A percentile compares a stretch with the other conserved stretches of the same genome.
These are phyloP conservation scores for Cyclospora cayetanensis DNA, from an alignment of 169 alveolate genomes.

Conservation along the genomic window DNA sequence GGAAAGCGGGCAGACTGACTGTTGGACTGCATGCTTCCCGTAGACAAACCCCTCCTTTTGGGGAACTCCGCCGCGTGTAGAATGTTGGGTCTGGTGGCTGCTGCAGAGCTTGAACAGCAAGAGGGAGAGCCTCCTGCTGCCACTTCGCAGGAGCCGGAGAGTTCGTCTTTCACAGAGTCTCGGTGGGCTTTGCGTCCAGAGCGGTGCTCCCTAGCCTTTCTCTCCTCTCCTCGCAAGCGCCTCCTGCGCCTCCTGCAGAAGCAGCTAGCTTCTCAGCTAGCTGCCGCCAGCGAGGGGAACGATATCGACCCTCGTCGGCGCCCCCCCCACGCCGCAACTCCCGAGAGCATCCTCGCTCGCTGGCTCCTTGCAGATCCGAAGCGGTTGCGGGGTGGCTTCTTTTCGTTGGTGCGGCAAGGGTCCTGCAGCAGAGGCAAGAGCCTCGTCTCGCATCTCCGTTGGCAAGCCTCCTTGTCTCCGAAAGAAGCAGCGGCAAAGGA, in stretches of 20 bases:
- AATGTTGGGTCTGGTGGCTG: conserved; percentile 33
- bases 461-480: neutral
- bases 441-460: too few relatives aligned
- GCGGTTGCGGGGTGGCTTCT: neutral
- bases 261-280: conserved; percentile 23
- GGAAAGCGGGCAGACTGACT: too few relatives aligned
- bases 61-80: neutral
- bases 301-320: conserved; percentile 47
- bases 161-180: too few relatives aligned
- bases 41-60: too few relatives aligned
- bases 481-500: neutral
- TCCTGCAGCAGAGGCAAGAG: neutral
- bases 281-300: neutral
- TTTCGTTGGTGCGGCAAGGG: neutral
- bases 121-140: neutral
- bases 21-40: too few relatives aligned
- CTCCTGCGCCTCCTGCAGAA: neutral
- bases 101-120: neutral
- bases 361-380: conserved; percentile 13
- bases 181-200: too few relatives aligned
- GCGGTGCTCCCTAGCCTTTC: neutral
- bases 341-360: conserved; percentile 53
- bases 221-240: conserved; percentile 3
- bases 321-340: conserved; percentile 49
- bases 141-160: neutral